Evolutionary conservation across 495 filamentous ascomycete genomes (phyloP), one percentile per base, ranked within the genome.

Genomic region (Hypomontagnella submonticulosa): DNA sequence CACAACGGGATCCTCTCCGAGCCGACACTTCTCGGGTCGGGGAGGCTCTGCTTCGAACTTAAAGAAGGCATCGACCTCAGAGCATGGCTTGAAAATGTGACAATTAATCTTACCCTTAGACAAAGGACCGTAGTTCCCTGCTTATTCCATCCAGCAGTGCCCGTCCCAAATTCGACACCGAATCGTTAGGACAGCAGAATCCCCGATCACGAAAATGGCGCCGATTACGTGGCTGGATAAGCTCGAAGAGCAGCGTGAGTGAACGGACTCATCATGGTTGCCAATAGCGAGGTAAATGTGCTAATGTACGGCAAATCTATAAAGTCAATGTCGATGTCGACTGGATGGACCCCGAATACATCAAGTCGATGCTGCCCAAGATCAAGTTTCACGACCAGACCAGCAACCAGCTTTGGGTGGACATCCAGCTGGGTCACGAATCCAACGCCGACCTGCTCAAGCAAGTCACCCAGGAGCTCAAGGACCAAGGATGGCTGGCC

Each of bases 381-480:
- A 73, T 73, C 66, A 76, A 73, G 27, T 76, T 76, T 18, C 73
- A 80, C 57, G 76, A 79, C 57, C 72, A 75, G 74, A 81, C 79
- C 12, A 81, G 78, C 59, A 81, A 80, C 62, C 78, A 81, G 55
- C 64, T 76, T 18, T 71, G 52, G 68, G 78, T 80, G 20, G 72
- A 78, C 54, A 73, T 72, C 34, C 75, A 78, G 52, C 69, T 81
- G 56, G 61, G 59, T 46, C 62, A 74, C 32, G 71, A 72, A 13
- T 69, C 69, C 44, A 80, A 80, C 54, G 65, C 68, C 15, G 66
- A 79, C 13, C 59, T 81, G 16, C 70, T 81, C 34, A 59, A 58
- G 13, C 54, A 73, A 8, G 71, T 73, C 1, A 73, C 72, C 10
- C 62, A 69, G 15, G 77, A 80, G 42, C 75, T 76, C 66, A 76